Evolutionary conservation across 1,284 basidiomycete genomes (phyloP), one percentile per base, ranked within the genome.

Genomic region (Pseudozyma tsukubaensis): DNA sequence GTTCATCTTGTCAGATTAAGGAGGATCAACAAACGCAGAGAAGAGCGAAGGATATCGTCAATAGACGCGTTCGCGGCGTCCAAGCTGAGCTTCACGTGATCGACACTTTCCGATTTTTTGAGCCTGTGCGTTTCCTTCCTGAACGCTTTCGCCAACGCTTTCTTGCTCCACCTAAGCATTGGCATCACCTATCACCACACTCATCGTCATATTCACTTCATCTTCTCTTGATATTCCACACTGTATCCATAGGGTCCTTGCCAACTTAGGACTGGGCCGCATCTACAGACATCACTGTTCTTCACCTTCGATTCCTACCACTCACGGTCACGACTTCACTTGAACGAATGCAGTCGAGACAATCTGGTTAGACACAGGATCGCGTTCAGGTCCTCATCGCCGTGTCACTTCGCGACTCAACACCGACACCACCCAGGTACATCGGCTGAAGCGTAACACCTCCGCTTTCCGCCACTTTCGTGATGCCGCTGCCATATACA

Each of bases 401-500:
- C 6, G 24, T 29, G 24, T 29, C 24, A 29, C 24, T 29, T 29
- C 6, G 24, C 24, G 24, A 29, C 9, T 24, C 44, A 45, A 21
- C 44, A 24, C 19, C 44, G n/a, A 19, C 18, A 29, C 21, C 14
- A 29, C 24, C n/a, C 16, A 44, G 29, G 5, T 16, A 21, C 47
- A 16, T 16, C 24, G 18, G 35, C 14, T 9, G 34, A 36, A 50
- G 24, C 6, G 24, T 29, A 29, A 29, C 24, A 6, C 24, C 6
- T 29, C 24, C 24, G 24, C 24, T 19, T 32, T 36, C n/a, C 34
- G 34, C 48, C n/a, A 19, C 24, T 29, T 6, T 6, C 21, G 37
- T n/a, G 44, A 74, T 74, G 72, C 66, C 72, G 40, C 59, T 74
- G 19, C 66, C 66, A 43, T 74, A 74, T 12, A 70, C 72, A 8